These are phyloP conservation scores for Ophiostoma quercus DNA, from an alignment of 2,329 filamentous ascomycete genomes.

Conservation along the genomic window DNA sequence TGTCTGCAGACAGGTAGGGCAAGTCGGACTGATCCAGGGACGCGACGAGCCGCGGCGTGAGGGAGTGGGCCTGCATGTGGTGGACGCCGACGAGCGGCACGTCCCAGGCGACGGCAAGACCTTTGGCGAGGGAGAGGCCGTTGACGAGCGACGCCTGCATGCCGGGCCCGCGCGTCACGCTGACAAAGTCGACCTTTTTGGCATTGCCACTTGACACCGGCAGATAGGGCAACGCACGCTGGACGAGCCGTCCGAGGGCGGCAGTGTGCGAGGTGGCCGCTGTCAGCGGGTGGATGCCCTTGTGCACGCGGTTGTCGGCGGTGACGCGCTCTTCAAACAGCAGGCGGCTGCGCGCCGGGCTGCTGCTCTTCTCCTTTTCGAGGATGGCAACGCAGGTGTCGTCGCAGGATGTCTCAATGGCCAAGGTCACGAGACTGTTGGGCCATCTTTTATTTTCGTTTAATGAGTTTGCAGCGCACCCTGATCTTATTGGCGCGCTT, in stretches of 20 bases:
- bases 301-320: constrained; percentile 67
- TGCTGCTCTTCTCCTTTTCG: constrained; percentile 45
- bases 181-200: constrained; percentile 61
- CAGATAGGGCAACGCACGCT: constrained; percentile 53
- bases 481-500: not conserved
- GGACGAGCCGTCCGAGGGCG: constrained; percentile 62
- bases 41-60: constrained; percentile 73
- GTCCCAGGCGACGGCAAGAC: constrained; percentile 75
- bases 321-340: constrained; percentile 79
- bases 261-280: constrained; percentile 71
- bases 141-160: constrained; percentile 74
- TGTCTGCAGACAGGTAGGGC: not conserved
- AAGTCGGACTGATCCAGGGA: constrained; percentile 38
- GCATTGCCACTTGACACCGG: too few species aligned
- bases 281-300: constrained; percentile 73
- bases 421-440: constrained; percentile 46
- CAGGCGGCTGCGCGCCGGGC: constrained; percentile 47
- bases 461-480: not conserved
- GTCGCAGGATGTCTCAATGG: constrained; percentile 84
- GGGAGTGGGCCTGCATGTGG: constrained; percentile 94
- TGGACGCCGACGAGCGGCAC: constrained; percentile 81
- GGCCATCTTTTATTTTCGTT: not conserved
- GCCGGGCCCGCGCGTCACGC: constrained; percentile 83
- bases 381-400: constrained; percentile 87
- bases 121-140: constrained; percentile 81